Evolutionary conservation across 352 stramenopile species (phyloP).

Genomic region (Thalassiosira hispida): DNA sequence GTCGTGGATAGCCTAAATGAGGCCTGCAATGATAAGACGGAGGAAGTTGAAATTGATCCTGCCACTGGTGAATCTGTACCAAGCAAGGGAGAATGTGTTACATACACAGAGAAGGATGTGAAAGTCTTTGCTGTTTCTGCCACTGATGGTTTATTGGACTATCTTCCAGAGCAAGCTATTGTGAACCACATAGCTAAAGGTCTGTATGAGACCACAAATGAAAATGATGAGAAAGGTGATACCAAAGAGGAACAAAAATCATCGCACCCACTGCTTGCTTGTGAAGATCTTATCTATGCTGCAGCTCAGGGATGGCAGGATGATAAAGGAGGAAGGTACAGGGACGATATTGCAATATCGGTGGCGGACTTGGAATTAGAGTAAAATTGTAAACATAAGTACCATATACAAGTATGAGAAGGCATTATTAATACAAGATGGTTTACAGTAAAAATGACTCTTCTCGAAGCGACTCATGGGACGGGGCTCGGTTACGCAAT

Average conservation of each 20-base stretch:
- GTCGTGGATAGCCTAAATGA: conserved; percentile 51
- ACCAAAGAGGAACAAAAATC: neutral
- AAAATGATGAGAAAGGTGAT: neutral
- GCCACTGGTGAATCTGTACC: conserved; percentile 38
- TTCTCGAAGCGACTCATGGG: too few species aligned
- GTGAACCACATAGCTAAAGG: conserved; percentile 59
- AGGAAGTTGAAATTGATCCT: conserved; percentile 51
- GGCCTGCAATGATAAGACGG: conserved; percentile 19
- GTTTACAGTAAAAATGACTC: conserved; percentile 40
- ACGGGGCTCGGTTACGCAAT: neutral
- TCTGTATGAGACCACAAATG: conserved; percentile 57
- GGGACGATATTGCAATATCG: conserved; percentile 80
- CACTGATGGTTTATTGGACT: conserved; percentile 83
- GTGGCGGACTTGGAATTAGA: conserved; percentile 47
- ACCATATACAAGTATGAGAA: neutral
- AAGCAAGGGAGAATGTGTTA: conserved; percentile 25
- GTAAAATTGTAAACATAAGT: conserved; percentile 13
- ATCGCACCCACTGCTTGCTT: conserved; percentile 69
- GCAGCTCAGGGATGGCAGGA: conserved; percentile 73
- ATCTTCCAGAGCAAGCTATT: conserved; percentile 65
- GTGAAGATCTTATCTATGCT: conserved; percentile 73
- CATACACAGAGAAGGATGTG: conserved; percentile 64
- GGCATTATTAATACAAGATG: neutral
- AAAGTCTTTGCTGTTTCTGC: conserved; percentile 75
- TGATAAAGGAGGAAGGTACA: conserved; percentile 69